Conservation (phyloP, 257 asterid species). For the Voacanga thouarsii region DNA sequence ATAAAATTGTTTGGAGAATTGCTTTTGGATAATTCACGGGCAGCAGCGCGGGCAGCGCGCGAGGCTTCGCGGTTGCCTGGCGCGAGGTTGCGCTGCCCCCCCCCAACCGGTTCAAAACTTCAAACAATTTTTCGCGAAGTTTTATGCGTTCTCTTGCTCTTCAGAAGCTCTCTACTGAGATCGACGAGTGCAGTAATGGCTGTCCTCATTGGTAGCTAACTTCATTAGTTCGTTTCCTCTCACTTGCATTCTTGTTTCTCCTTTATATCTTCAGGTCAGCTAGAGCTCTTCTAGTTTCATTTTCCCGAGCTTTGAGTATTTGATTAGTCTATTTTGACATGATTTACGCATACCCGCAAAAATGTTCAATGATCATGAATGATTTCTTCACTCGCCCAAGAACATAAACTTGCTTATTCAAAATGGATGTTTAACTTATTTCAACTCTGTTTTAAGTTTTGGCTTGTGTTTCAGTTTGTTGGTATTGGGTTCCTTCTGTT, state of each 20-base stretch:
- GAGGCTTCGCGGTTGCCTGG: too few species aligned
- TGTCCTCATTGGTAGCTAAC: background rate
- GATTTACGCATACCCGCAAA: background rate
- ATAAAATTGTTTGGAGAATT: too few species aligned
- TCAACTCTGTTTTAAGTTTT: background rate
- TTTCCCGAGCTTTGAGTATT: background rate
- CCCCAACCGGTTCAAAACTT: too few species aligned
- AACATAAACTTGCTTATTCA: background rate
- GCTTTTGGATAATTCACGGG: too few species aligned
- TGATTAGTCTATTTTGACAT: background rate
- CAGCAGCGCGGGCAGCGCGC: too few species aligned
- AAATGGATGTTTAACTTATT: background rate
- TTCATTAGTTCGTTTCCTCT: background rate
- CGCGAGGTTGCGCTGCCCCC: too few species aligned
- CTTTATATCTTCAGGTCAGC: slow-evolving; percentile 8
- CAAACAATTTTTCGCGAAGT: too few species aligned
- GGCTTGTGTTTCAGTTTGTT: background rate
- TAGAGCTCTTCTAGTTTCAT: background rate
- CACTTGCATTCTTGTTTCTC: background rate
- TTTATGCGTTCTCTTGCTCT: too few species aligned
- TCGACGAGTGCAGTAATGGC: background rate
- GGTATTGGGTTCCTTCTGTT: background rate
- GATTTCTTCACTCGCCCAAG: background rate
- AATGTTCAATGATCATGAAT: background rate
- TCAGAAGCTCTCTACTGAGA: background rate